Percentiles rank a stretch among this genome's conserved stretches.
Conservation (phyloP, 2,329 filamentous ascomycete species). For the Coleophoma cylindrospora region DNA sequence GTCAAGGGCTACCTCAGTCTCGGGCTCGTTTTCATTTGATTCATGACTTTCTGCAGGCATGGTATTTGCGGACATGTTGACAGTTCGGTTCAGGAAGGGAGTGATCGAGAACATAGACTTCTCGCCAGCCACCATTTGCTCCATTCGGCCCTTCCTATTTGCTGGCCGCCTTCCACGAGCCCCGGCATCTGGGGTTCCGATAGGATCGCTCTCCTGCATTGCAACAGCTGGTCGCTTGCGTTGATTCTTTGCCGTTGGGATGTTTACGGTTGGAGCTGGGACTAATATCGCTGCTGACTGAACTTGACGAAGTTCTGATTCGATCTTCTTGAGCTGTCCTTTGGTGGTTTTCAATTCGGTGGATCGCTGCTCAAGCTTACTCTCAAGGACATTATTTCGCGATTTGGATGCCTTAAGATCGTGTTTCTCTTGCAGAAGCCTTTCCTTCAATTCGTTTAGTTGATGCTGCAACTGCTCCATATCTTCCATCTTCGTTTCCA, state of each 20-base stretch:
- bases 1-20: slow-evolving; percentile 5
- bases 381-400: slow-evolving; percentile 61
- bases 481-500: too few species aligned
- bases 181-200: slow-evolving; percentile 45
- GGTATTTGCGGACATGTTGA: slow-evolving; percentile 43
- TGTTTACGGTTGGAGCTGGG: not conserved
- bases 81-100: slow-evolving; percentile 79
- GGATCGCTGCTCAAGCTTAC: slow-evolving; percentile 54
- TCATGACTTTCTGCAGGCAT: slow-evolving; percentile 12
- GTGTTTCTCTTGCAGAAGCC: slow-evolving; percentile 15
- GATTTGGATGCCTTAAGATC: slow-evolving; percentile 55
- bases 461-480: too few species aligned
- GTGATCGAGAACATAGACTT: slow-evolving; percentile 94
- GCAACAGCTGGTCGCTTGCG: slow-evolving; percentile 55
- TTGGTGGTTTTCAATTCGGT: slow-evolving; percentile 56
- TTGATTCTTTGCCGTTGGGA: slow-evolving; percentile 25
- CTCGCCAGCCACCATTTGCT: slow-evolving; percentile 64
- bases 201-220: slow-evolving; percentile 37
- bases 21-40: slow-evolving; percentile 5
- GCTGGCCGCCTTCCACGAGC: slow-evolving; percentile 35
- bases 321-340: slow-evolving; percentile 65
- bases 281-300: not conserved
- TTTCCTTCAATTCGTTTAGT: too few species aligned
- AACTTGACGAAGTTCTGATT: slow-evolving; percentile 31
- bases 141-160: slow-evolving; percentile 51